Evolutionary conservation across 2,329 filamentous ascomycete genomes (phyloP).

Genomic region (Didymella glomerata): DNA sequence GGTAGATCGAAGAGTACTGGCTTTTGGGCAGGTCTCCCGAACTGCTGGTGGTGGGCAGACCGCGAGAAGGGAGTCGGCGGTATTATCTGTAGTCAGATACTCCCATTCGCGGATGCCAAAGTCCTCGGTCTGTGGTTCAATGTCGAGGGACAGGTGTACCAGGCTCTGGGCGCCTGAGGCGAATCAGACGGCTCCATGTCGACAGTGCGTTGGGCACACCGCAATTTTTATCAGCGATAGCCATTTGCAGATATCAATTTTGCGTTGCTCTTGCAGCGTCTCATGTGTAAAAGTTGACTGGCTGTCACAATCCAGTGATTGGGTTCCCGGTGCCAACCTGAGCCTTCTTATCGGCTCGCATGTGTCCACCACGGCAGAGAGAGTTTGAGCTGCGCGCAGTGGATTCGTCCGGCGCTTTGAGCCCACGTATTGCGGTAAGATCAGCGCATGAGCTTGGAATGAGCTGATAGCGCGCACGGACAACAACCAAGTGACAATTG

Average conservation of each 20-base stretch:
- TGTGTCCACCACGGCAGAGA: neutral
- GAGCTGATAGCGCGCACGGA: constrained; percentile 4
- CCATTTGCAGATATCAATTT: neutral
- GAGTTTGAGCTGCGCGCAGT: neutral
- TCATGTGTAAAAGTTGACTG: neutral
- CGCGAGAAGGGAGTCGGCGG: constrained; percentile 64
- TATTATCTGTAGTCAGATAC: constrained; percentile 42
- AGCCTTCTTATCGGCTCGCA: neutral
- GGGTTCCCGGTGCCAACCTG: neutral
- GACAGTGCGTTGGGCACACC: neutral
- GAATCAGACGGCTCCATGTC: neutral
- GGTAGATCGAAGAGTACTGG: constrained; percentile 53
- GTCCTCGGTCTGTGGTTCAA: constrained; percentile 37
- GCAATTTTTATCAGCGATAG: neutral
- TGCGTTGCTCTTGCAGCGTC: neutral
- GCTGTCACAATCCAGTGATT: neutral
- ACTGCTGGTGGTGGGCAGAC: constrained; percentile 69
- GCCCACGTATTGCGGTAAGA: constrained; percentile 2
- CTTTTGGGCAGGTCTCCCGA: constrained; percentile 67
- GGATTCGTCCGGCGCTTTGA: neutral
- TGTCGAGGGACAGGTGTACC: constrained; percentile 38
- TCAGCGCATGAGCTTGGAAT: neutral
- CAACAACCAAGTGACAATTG: neutral
- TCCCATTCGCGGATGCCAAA: constrained; percentile 42
- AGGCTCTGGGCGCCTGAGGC: constrained; percentile 15